Percentiles rank a stretch among this genome's conserved stretches.
Evolutionary conservation across 2,329 filamentous ascomycete genomes (phyloP).

Genomic region (Emergomyces pasteurianus): DNA sequence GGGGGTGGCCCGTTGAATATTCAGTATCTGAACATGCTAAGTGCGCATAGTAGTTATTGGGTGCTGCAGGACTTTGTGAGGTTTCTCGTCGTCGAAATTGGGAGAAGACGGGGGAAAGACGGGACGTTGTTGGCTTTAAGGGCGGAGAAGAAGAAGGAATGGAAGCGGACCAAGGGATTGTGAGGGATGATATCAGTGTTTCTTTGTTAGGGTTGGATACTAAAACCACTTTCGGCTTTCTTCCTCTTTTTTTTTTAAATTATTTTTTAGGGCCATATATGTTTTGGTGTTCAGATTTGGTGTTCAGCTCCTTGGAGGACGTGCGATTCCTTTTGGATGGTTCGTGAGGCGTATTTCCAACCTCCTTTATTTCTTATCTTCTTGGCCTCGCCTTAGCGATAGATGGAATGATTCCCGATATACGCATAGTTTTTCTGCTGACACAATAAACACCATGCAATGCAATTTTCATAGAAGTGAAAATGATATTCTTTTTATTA

Average conservation of each 20-base stretch:
- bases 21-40: conserved; percentile 94
- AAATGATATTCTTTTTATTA: neutral
- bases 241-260: neutral
- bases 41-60: conserved; percentile 94
- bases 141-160: conserved; percentile 40
- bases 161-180: conserved; percentile 31
- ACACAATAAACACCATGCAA: neutral
- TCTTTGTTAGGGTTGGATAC: neutral
- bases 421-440: neutral
- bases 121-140: conserved; percentile 43
- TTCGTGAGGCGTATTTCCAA: neutral
- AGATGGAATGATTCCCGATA: neutral
- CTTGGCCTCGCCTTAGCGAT: neutral
- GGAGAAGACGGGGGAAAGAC: conserved; percentile 56
- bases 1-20: conserved; percentile 82
- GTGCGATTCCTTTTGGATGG: neutral
- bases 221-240: neutral
- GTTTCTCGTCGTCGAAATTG: conserved; percentile 79
- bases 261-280: neutral
- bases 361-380: neutral
- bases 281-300: neutral
- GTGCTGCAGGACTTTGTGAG: conserved; percentile 74
- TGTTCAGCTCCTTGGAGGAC: neutral
- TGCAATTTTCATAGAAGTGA: neutral
- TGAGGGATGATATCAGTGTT: neutral